Evolutionary conservation across 345 rosid genomes (phyloP).

Genomic region (Camelina neglecta): DNA sequence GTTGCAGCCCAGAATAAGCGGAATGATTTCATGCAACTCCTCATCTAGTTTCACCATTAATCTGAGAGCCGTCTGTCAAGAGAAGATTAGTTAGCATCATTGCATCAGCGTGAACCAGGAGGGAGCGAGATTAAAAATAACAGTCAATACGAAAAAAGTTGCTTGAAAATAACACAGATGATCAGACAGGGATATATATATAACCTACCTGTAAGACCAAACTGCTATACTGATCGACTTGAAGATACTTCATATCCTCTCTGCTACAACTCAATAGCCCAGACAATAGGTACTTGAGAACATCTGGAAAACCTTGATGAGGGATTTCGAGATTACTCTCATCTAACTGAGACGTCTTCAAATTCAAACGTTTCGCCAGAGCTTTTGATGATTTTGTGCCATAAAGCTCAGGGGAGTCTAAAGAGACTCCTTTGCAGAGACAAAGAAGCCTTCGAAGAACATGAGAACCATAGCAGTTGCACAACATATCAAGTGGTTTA

Average conservation of each 20-base stretch:
- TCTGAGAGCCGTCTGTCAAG: conserved; percentile 77
- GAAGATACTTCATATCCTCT: conserved; percentile 58
- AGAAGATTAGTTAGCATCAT: conserved; percentile 27
- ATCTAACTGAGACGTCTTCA: conserved; percentile 50
- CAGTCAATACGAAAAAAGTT: conserved; percentile 12
- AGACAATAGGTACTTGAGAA: conserved; percentile 61
- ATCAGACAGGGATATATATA: conserved; percentile 16
- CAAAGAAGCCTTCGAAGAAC: conserved; percentile 93
- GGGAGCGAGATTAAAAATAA: conserved; percentile 22
- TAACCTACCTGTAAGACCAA: conserved; percentile 83
- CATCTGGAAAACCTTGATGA: conserved; percentile 70
- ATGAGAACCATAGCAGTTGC: conserved; percentile 87
- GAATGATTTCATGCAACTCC: conserved; percentile 67
- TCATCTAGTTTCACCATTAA: conserved; percentile 65
- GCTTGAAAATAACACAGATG: not conserved
- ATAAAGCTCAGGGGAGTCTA: conserved; percentile 72
- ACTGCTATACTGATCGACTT: conserved; percentile 77
- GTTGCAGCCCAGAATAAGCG: conserved; percentile 65
- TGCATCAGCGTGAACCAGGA: not conserved
- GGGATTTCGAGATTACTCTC: conserved; percentile 42
- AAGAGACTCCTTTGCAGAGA: conserved; percentile 82
- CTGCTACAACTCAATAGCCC: conserved; percentile 62
- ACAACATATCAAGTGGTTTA: conserved; percentile 69
- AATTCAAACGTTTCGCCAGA: conserved; percentile 76
- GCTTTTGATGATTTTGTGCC: conserved; percentile 62